Evolutionary conservation across 768 basidiomycete genomes (phyloP), one percentile per base, ranked within the genome.

Genomic region (Serendipita sp.): DNA sequence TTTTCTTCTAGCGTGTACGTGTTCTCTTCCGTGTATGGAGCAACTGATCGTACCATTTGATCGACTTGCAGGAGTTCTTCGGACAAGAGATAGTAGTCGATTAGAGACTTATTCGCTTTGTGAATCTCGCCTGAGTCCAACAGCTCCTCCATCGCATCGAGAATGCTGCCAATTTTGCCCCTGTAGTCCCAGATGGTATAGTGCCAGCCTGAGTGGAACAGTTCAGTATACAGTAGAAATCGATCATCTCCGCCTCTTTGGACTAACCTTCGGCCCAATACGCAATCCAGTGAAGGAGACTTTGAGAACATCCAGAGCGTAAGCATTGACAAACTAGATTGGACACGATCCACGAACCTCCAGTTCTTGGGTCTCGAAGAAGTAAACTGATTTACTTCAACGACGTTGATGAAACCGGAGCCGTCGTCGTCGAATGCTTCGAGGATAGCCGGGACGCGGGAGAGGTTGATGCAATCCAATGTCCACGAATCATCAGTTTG

Each of bases 371-470:
- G 76, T 2, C 72, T 68, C n/a, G 69, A 60, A 1, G 66, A 34
- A 0, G 73, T 74, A 58, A 77, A 75, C 38, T 41, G 38, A 41
- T 41, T 41, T 5, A 41, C 38, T 13, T 41, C 38, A 13, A 41
- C 38, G 7, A 41, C 38, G 13, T 41, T 41, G 38, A 41, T 41
- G 38, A 41, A 41, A 5, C 38, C 38, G 3, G 75, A 74, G 0
- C 71, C 74, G 64, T 79, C 78, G 37, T 75, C 75, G 47, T 79
- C 78, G 51, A 41, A 41, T 0, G 76, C 77, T 64, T 78, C 77
- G 18, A 72, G 68, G 45, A 78, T 69, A 0, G 73, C 68, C 24
- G 74, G 75, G 4, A 78, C 66, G 53, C 72, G 70, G 18, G 68
- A 58, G 13, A 76, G 65, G 53, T 72, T 70, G 47, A 79, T 72